phyloP scores from a whole-genome alignment of 768 basidiomycete genomes.

The Psilocybe azurescens region DNA sequence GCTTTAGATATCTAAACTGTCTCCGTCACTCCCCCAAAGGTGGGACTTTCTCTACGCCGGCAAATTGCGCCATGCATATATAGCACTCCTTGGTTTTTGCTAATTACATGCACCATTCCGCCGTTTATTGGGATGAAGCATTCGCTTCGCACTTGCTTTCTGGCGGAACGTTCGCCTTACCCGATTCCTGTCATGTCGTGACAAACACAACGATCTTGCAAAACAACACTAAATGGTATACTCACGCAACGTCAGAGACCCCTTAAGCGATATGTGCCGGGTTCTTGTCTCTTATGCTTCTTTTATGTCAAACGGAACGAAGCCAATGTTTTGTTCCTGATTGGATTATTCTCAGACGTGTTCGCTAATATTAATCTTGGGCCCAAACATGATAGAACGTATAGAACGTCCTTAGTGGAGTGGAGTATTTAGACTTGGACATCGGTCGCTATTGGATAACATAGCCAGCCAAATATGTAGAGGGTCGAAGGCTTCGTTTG shows the following conservation, averaged over 20 bases:
- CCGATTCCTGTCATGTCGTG: not conserved
- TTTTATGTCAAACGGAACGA: not conserved
- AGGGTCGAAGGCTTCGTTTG: too few species aligned
- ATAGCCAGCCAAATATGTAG: too few species aligned
- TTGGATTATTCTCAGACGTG: not conserved
- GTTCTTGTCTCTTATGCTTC: not conserved
- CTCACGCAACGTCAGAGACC: not conserved
- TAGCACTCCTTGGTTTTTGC: too few species aligned
- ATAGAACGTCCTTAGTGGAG: not conserved
- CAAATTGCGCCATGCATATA: too few species aligned
- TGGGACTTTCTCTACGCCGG: too few species aligned
- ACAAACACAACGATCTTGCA: not conserved
- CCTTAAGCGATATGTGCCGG: not conserved
- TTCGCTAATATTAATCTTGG: not conserved
- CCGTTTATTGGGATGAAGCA: too few species aligned
- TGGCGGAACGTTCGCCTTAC: not conserved
- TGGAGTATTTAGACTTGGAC: too few species aligned
- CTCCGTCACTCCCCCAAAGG: too few species aligned
- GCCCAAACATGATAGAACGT: not conserved
- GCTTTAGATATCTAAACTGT: too few species aligned
- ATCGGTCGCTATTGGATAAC: too few species aligned
- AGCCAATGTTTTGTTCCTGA: not conserved
- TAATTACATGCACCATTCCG: not conserved
- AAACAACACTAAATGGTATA: not conserved
- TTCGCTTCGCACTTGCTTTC: not conserved